Conservation (phyloP, 768 basidiomycete species). For the Phylloporus rhodoxanthus region DNA sequence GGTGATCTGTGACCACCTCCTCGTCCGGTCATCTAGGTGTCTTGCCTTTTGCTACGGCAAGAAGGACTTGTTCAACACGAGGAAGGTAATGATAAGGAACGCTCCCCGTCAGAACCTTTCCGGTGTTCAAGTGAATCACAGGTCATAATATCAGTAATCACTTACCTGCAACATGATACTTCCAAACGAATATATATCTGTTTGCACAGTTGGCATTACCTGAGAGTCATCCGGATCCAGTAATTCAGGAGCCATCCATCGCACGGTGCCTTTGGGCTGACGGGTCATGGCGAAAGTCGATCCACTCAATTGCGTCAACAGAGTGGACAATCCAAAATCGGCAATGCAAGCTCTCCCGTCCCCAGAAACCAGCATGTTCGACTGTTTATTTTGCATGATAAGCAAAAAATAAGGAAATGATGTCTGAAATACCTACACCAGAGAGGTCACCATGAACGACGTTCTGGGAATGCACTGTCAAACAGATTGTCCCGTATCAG, state of each 20-base stretch:
- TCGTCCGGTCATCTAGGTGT: background rate
- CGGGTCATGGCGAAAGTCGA: background rate
- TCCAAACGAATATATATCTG: conserved; percentile 8
- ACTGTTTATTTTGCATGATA: background rate
- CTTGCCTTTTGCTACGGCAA: background rate
- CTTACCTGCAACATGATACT: conserved; percentile 11
- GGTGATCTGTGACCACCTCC: background rate
- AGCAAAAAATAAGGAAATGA: background rate
- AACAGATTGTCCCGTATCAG: background rate
- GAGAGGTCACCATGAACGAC: background rate
- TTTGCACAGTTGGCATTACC: background rate
- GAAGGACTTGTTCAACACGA: conserved; percentile 1
- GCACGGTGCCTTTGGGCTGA: background rate
- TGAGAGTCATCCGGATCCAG: background rate
- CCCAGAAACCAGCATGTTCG: background rate
- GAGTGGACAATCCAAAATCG: conserved; percentile 8
- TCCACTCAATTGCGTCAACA: background rate
- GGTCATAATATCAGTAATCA: background rate
- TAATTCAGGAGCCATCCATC: background rate
- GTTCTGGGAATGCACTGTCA: background rate
- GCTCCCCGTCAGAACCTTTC: background rate
- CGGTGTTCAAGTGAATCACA: background rate
- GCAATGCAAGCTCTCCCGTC: background rate
- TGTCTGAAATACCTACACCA: background rate
- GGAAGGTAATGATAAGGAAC: conserved; percentile 1